Evolutionary conservation across 2,329 filamentous ascomycete species (phyloP).

Genomic region (Aspergillus caelatus): DNA sequence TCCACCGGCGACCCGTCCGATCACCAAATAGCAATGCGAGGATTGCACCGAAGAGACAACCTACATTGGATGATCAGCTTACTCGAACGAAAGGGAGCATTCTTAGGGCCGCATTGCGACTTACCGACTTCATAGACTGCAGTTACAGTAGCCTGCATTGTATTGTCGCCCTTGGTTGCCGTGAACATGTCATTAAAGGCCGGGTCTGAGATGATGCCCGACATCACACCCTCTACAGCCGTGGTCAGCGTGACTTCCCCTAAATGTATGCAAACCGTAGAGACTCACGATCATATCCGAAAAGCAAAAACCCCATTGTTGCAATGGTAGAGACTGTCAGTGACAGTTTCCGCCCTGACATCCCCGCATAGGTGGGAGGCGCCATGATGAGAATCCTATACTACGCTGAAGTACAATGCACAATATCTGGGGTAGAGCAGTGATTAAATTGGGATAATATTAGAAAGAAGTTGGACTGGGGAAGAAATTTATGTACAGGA

Average conservation of each 20-base stretch:
- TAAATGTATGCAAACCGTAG: neutral
- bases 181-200: conserved; percentile 18
- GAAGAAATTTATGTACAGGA: neutral
- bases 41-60: conserved; percentile 18
- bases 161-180: conserved; percentile 11
- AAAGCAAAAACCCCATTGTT: conserved; percentile 64
- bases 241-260: neutral
- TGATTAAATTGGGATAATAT: neutral
- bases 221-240: conserved; percentile 15
- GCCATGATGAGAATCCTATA: conserved; percentile 44
- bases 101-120: neutral
- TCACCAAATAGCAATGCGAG: conserved; percentile 21
- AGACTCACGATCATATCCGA: conserved; percentile 57
- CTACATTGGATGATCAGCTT: neutral
- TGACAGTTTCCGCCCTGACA: conserved; percentile 60
- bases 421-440: neutral
- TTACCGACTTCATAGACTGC: conserved; percentile 17
- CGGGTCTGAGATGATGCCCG: conserved; percentile 15
- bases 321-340: conserved; percentile 63
- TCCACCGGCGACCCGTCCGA: conserved; percentile 17
- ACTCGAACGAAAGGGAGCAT: neutral
- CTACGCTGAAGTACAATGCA: neutral
- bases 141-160: conserved; percentile 17
- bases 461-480: neutral
- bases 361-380: conserved; percentile 57